Evolutionary conservation across 768 basidiomycete genomes (phyloP), one percentile per base, ranked within the genome.

Genomic region (Psilocybe cubensis): DNA sequence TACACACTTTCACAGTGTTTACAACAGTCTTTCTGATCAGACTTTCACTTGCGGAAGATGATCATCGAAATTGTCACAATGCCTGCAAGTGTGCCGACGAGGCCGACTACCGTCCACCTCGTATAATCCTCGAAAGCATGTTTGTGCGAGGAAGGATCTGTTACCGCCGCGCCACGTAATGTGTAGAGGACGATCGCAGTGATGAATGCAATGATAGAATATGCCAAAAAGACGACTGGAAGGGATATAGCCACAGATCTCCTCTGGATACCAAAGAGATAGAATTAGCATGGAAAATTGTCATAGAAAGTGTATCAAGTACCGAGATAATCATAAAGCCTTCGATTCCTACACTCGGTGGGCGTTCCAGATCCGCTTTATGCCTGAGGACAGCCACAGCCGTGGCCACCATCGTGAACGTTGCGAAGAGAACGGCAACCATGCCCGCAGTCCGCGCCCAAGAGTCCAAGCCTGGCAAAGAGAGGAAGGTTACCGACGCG

Each of bases 401-500:
- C 17, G 86, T 84, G 3, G 89, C 81, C 31, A 82, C 76, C 79
- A 93, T 86, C 62, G 88, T 85, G 59, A 85, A 79, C 0, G 85
- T 79, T 7, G 91, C 86, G 67, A 87, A 86, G 57, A 88, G 72
- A 50, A 89, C 82, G 28, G 89, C 84, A 12, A 90, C 75, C 62
- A 93, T 79, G 28, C 84, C 86, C 21, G 85, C 82, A 46, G 86
- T 76, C 54, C 90, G 82, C 54, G 87, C 74, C 59, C 87, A 60
- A 57, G 76, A 80, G 69, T 88, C 86, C 70, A 94, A 63, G 35
- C 86, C 88, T 63, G 92, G 91, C 52, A 94, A 79, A 49, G 89
- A 83, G 68, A 94, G 81, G 73, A 92, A 86, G 24, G 90, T 92
- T 55, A 92, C 88, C 38, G 91, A 89, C 28, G 90, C 87, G 63